Evolutionary conservation across 1,139 yeast species (phyloP), one percentile per base, ranked within the genome.

Genomic region (Kodamaea suecica): DNA sequence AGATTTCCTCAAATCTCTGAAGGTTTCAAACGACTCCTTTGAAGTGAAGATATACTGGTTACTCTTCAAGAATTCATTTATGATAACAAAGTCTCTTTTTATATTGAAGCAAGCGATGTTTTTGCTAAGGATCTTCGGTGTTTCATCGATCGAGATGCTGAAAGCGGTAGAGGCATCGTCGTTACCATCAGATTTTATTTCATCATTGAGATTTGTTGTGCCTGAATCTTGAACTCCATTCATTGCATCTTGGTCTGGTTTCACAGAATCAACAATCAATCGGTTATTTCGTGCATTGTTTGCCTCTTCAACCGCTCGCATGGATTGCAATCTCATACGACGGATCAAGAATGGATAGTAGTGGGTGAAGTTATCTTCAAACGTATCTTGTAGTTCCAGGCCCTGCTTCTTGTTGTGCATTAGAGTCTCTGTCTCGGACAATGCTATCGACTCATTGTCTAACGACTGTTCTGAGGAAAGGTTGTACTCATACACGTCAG

Each of bases 331-430:
- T 25, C 70, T 43, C 41, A 55, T 35, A 26, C 59, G 49, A 26
- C 70, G 47, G 14, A 64, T 33, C 6, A 67, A 43, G 46, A 49
- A 70, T 2, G 76, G 76, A 8, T 63, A 44, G 43, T 67, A 70
- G 23, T 49, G 45, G 17, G 65, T 59, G 43, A 62, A 67, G 40
- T 70, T 70, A 13, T 63, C 72, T 26, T 49, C 51, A 41, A 52
- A 70, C 1, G 61, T 50, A 0, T 53, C 58, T 44, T 67, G 75
- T 8, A 69, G 50, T 24, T 63, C 65, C 27, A 58, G 43, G n/a
- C 61, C 45, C 16, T 56, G 42, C 16, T 31, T 37, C 16, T 42
- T 42, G 9, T 40, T 37, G 11, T 44, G 36, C 26, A 30, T 34
- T n/a, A 57, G 44, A 2, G 63, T 57, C 5, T 48, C 55, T 3